These are phyloP conservation scores for Alternaria arborescens DNA, from an alignment of 2,329 filamentous ascomycete species.

Conservation along the genomic window DNA sequence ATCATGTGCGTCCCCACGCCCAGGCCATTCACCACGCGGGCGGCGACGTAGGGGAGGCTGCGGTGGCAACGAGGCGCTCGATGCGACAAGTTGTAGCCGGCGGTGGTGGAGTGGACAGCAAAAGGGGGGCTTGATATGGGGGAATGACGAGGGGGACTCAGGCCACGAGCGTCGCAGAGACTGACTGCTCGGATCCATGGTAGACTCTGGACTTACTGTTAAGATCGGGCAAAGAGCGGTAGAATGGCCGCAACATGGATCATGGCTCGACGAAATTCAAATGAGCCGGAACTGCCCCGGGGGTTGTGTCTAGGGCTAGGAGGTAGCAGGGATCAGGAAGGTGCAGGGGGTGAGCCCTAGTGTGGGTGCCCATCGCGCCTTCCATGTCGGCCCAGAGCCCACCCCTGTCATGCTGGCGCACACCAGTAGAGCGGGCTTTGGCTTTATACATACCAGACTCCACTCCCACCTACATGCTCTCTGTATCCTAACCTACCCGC, in stretches of 20 bases:
- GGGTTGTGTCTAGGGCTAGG: slow-evolving; percentile 21
- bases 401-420: slow-evolving; percentile 20
- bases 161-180: slow-evolving; percentile 19
- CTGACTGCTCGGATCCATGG: slow-evolving; percentile 5
- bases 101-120: neutral
- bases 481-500: neutral
- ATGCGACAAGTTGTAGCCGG: slow-evolving; percentile 13
- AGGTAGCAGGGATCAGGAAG: slow-evolving; percentile 10
- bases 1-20: slow-evolving; percentile 49
- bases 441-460: slow-evolving; percentile 31
- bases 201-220: neutral
- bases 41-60: slow-evolving; percentile 30
- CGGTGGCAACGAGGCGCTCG: slow-evolving; percentile 17
- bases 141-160: neutral
- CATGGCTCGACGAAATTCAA: neutral
- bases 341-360: slow-evolving; percentile 24
- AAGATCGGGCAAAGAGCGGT: slow-evolving; percentile 15
- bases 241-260: slow-evolving; percentile 20
- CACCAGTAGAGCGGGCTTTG: slow-evolving; percentile 21
- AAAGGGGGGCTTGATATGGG: neutral
- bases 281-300: slow-evolving; percentile 17
- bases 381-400: slow-evolving; percentile 32
- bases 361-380: slow-evolving; percentile 28
- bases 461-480: slow-evolving; percentile 20
- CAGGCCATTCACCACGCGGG: slow-evolving; percentile 35